Conservation (phyloP, 73 alveolate genomes). For the Halteria grandinella region DNA sequence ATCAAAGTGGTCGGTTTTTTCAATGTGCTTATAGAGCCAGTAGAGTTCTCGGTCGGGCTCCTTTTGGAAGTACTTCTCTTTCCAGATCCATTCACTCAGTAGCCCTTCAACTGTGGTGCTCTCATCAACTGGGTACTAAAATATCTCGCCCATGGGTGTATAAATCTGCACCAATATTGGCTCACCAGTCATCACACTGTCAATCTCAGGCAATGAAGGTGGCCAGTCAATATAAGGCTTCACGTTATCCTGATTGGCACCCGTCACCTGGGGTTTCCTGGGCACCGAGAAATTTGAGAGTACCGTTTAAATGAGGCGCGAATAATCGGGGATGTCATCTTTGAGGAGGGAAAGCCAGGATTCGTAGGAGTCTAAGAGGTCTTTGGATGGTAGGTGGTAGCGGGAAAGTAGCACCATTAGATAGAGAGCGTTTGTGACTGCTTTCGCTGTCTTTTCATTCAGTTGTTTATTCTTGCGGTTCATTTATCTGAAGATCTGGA, state of each 20-base stretch:
- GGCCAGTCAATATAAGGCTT: slow-evolving; percentile 25
- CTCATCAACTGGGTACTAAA: slow-evolving; percentile 9
- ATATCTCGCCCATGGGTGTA: slow-evolving; percentile 30
- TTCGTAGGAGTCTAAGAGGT: slow-evolving; percentile 24
- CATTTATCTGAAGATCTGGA: slow-evolving; percentile 43
- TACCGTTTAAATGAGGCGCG: no score
- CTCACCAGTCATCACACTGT: slow-evolving; percentile 37
- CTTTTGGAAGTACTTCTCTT: slow-evolving; percentile 9
- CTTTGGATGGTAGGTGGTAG: neutral
- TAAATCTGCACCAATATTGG: slow-evolving; percentile 7
- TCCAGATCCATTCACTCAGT: slow-evolving; percentile 10
- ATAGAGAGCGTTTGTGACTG: slow-evolving; percentile 26
- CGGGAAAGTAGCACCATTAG: slow-evolving; percentile 20
- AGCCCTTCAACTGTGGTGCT: slow-evolving; percentile 33
- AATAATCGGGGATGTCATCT: no score
- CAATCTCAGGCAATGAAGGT: slow-evolving; percentile 53
- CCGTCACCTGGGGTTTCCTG: no score
- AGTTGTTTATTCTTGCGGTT: neutral
- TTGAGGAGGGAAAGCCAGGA: slow-evolving; percentile 14
- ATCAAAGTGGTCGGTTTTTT: slow-evolving; percentile 23
- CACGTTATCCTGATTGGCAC: neutral
- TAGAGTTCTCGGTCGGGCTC: slow-evolving; percentile 48
- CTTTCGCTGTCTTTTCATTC: slow-evolving; percentile 37
- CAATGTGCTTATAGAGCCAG: slow-evolving; percentile 51
- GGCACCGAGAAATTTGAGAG: neutral